A percentile compares a stretch with the other conserved stretches of the same genome.
phyloP scores from a whole-genome alignment of 371 early-diverging fungal genomes.

The Mortierella sp. region DNA sequence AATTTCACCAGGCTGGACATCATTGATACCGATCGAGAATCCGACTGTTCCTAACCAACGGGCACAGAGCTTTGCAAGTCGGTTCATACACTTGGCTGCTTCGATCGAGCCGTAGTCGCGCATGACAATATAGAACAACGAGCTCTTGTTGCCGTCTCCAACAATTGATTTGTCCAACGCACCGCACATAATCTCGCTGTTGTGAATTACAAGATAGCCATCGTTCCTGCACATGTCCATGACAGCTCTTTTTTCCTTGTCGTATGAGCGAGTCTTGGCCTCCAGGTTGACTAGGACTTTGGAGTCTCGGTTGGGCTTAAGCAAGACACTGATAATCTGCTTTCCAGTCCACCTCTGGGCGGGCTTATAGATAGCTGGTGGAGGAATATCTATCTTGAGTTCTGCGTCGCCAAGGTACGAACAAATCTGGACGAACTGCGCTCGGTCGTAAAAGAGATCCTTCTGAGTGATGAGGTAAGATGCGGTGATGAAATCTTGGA shows the following conservation, averaged over 20 bases:
- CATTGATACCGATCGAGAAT: conserved; percentile 98
- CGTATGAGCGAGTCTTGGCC: conserved; percentile 85
- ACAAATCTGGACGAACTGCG: conserved; percentile 92
- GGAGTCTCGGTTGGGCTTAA: conserved; percentile 86
- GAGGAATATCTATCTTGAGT: conserved; percentile 89
- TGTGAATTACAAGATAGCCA: conserved; percentile 90
- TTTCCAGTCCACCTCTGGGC: conserved; percentile 77
- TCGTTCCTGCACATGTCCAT: conserved; percentile 92
- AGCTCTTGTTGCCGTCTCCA: conserved; percentile 97
- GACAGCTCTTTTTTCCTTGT: conserved; percentile 66
- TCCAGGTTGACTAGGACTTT: conserved; percentile 88
- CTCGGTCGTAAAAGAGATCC: conserved; percentile 96
- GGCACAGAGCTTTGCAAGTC: conserved; percentile 94
- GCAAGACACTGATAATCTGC: conserved; percentile 85
- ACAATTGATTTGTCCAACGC: conserved; percentile 95
- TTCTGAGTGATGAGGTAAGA: conserved; percentile 93
- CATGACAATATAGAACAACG: conserved; percentile 93
- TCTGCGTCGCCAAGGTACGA: conserved; percentile 88
- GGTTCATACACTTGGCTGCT: conserved; percentile 95
- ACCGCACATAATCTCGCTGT: conserved; percentile 97
- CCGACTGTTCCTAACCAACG: conserved; percentile 92
- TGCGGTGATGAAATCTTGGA: conserved; percentile 99
- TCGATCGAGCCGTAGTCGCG: conserved; percentile 92
- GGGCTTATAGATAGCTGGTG: conserved; percentile 93
- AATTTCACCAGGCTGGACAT: conserved; percentile 93